Base-by-base conservation (phyloP, 768 basidiomycete genomes). In the Hypsizygus marmoreus region DNA sequence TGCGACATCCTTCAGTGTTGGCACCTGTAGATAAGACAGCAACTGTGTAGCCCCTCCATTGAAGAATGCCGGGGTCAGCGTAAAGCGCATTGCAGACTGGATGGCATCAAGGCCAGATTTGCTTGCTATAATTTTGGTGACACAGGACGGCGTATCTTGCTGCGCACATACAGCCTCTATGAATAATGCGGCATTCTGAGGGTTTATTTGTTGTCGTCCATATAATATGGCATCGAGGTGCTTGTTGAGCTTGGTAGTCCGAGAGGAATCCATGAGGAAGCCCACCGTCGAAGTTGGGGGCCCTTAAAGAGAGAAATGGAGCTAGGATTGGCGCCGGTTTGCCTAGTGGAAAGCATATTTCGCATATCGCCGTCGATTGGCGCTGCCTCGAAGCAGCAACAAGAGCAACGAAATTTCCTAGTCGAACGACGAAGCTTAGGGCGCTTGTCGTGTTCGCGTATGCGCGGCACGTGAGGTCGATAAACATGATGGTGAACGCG, bases 91-190 rank as follows among this genome's bases (percentile, higher is more conserved):
- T 4, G 71, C 69, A 2, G 51, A 45, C 31, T 69, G 67, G 4
- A 79, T 22, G 8, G 68, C 56, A 7, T 34, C 26, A n/a, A 72
- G 63, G 7, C 74, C 76, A 22, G 56, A 25, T 12, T 46, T 45
- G 43, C 63, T 66, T 2, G 41, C 58, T 12, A 72, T 55, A 12
- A 77, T 58, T 17, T 59, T 62, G 47, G 59, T 53, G 43, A 71
- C 51, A 49, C 74, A 75, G 0, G 51, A 14, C 2, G 62, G 59
- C 9, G 61, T 65, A 19, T 77, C 71, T 4, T 59, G 50, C 43
- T 76, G 74, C 4, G 40, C 38, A 45, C 58, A 64, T 14, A 79
- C 59, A 13, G 69, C 73, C 47, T 78, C 67, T 5, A 78, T 56
- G 42, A 76, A 78, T 22, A 60, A 63, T 8, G 22, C 40, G 10